A percentile compares a stretch with the other conserved stretches of the same genome.
Conservation (phyloP, 2,329 filamentous ascomycete genomes). For the Apiospora saccharicola region DNA sequence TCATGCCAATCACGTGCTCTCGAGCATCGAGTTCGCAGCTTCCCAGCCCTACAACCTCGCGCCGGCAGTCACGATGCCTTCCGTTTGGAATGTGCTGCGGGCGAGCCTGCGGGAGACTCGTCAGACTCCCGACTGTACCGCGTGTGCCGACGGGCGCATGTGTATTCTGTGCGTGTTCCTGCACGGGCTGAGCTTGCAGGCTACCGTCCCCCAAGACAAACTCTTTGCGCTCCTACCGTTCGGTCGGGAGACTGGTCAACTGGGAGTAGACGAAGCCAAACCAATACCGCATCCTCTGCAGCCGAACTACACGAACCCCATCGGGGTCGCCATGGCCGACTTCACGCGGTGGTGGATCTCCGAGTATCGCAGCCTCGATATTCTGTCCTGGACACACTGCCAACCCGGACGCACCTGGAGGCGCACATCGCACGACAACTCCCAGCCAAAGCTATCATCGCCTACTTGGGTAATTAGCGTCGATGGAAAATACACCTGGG, state of each 20-base stretch:
- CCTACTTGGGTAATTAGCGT: slow-evolving; percentile 7
- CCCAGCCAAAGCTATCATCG: neutral
- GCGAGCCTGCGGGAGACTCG: neutral
- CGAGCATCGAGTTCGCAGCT: neutral
- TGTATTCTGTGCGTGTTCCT: slow-evolving; percentile 15
- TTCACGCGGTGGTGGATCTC: slow-evolving; percentile 18
- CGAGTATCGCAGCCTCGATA: neutral
- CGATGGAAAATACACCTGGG: slow-evolving; percentile 20
- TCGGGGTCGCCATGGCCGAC: neutral
- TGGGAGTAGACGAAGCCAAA: neutral
- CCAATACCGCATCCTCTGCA: neutral
- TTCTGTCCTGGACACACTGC: slow-evolving; percentile 21
- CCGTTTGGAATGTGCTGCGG: neutral
- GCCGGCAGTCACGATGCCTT: neutral
- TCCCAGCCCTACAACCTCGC: neutral
- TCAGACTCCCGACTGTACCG: neutral
- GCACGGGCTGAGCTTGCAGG: neutral
- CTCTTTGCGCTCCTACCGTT: slow-evolving; percentile 1
- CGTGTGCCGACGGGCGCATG: neutral
- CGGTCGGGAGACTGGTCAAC: neutral
- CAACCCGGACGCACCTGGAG: neutral
- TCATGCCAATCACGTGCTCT: neutral
- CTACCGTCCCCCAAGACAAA: slow-evolving; percentile 2
- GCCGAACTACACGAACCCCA: neutral
- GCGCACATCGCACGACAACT: neutral